Conservation (phyloP, 163 green algal species). For the Prototheca cutis region DNA sequence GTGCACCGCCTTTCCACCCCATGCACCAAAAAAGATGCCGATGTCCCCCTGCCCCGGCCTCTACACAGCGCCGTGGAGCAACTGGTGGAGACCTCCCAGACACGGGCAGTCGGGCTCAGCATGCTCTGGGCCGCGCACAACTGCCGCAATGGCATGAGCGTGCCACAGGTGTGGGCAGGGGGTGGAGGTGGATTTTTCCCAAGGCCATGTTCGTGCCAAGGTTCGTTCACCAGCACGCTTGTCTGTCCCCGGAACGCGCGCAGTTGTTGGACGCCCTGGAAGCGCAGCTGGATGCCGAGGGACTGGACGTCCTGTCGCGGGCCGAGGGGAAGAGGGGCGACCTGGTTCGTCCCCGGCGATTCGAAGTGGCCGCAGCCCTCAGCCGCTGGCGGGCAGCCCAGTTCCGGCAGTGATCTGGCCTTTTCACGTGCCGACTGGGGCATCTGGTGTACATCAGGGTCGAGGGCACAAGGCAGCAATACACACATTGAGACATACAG, state of each 20-base stretch:
- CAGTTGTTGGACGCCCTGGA: conserved; percentile 37
- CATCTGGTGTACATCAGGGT: too few species aligned
- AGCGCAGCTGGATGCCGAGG: not conserved
- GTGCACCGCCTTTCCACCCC: too few species aligned
- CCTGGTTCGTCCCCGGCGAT: conserved; percentile 40
- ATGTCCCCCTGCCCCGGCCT: too few species aligned
- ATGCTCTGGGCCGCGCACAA: conserved; percentile 33
- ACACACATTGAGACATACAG: too few species aligned
- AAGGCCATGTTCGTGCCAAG: not conserved
- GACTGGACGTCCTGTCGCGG: conserved; percentile 15
- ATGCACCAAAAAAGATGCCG: too few species aligned
- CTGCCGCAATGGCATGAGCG: not conserved
- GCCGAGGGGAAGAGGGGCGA: conserved; percentile 41
- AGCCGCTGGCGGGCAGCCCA: conserved; percentile 43
- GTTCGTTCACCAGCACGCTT: not conserved
- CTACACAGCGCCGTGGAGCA: conserved; percentile 37
- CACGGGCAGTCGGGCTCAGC: conserved; percentile 46
- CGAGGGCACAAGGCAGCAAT: too few species aligned
- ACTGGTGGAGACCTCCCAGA: conserved; percentile 53
- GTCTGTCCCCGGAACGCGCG: not conserved
- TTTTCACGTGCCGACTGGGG: too few species aligned
- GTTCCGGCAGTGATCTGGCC: conserved; percentile 12
- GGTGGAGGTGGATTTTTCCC: not conserved
- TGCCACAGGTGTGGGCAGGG: not conserved
- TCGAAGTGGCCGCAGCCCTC: conserved; percentile 57